A percentile compares a stretch with the other conserved stretches of the same genome.
These are phyloP conservation scores for Mycena galopus DNA, from an alignment of 768 basidiomycete species.

Conservation along the genomic window DNA sequence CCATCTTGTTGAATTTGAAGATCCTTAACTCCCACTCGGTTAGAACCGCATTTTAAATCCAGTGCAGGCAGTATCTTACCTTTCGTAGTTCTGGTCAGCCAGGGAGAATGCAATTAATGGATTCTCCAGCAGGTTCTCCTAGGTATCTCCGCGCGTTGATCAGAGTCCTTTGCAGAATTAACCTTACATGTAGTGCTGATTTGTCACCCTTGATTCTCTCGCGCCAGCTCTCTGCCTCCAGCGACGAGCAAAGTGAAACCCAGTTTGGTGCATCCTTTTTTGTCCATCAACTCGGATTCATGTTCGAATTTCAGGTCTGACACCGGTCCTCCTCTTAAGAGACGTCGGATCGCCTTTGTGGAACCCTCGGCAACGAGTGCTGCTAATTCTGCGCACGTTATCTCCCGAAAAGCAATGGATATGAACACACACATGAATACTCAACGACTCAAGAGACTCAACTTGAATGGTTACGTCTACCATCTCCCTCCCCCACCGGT, in stretches of 20 bases:
- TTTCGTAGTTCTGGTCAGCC: conserved; percentile 15
- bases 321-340: conserved; percentile 11
- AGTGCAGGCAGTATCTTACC: neutral
- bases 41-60: neutral
- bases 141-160: neutral
- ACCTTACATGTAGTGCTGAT: neutral
- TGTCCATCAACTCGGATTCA: neutral
- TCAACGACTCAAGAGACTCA: conserved; percentile 38
- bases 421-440: conserved; percentile 22
- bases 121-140: conserved; percentile 4
- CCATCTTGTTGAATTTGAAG: conserved; percentile 27
- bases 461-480: conserved; percentile 62
- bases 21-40: conserved; percentile 36
- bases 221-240: neutral
- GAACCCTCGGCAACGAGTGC: neutral
- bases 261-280: neutral
- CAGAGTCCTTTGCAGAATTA: neutral
- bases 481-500: conserved; percentile 62
- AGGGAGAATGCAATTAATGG: neutral
- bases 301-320: conserved; percentile 29
- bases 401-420: conserved; percentile 28
- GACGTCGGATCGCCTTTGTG: conserved; percentile 43
- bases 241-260: neutral
- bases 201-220: conserved; percentile 19
- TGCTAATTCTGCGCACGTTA: neutral